Percentiles rank a stretch among this genome's conserved stretches.
Evolutionary conservation across 2,329 filamentous ascomycete species (phyloP).

Genomic region (Diaporthe ampelina): DNA sequence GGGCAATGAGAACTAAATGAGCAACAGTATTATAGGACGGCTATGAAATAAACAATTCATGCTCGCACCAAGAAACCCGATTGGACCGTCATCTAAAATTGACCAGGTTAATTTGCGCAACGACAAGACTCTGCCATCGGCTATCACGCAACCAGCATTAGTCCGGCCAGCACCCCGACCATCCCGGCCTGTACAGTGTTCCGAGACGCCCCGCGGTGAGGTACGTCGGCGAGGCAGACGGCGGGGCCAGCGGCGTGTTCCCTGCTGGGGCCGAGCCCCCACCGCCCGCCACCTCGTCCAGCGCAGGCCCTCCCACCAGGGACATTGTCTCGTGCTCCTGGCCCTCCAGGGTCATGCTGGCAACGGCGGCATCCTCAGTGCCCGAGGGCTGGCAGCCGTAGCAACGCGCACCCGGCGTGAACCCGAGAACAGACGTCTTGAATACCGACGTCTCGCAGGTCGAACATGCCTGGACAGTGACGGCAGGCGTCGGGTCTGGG

Average conservation of each 20-base stretch:
- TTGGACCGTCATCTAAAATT: conserved; percentile 13
- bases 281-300: not conserved
- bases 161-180: not conserved
- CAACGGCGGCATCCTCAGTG: not conserved
- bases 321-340: conserved; percentile 31
- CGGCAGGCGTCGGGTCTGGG: conserved; percentile 43
- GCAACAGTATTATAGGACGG: conserved; percentile 3
- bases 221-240: conserved; percentile 11
- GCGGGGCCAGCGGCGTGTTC: conserved; percentile 9
- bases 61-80: not conserved
- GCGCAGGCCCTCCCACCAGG: not conserved
- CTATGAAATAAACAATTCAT: conserved; percentile 15
- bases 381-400: conserved; percentile 44
- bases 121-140: not conserved
- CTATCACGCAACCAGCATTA: conserved; percentile 30
- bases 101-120: conserved; percentile 10
- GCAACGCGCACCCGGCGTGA: conserved; percentile 45
- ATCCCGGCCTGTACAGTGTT: conserved; percentile 3
- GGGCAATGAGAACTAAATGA: conserved; percentile 28
- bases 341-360: conserved; percentile 26
- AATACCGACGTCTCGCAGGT: conserved; percentile 46
- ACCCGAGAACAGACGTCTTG: conserved; percentile 45
- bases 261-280: not conserved
- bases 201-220: conserved; percentile 34
- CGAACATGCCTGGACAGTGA: conserved; percentile 46